Evolutionary conservation across 495 filamentous ascomycete species (phyloP).

Genomic region (Penicillium verhagenii): DNA sequence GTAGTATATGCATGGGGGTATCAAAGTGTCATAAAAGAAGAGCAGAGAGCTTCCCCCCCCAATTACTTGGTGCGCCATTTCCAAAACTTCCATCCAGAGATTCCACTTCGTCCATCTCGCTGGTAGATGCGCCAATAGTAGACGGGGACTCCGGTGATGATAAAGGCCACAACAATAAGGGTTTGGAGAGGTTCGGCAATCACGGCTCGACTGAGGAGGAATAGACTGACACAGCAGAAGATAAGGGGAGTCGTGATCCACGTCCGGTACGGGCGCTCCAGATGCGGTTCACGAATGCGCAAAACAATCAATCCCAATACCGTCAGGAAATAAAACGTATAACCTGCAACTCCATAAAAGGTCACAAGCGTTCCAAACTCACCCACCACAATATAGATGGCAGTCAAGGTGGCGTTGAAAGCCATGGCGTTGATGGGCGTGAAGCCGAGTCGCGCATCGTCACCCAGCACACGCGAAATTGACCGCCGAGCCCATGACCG

Average conservation of each 20-base stretch:
- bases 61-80: constrained; percentile 34
- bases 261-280: constrained; percentile 87
- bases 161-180: constrained; percentile 78
- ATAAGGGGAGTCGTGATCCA: constrained; percentile 98
- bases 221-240: constrained; percentile 96
- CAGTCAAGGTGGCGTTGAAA: constrained; percentile 71
- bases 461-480: constrained; percentile 57
- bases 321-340: constrained; percentile 94
- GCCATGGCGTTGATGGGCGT: constrained; percentile 89
- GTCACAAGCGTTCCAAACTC: constrained; percentile 90
- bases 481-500: constrained; percentile 58
- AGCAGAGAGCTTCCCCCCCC: background rate
- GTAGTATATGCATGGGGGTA: constrained; percentile 35
- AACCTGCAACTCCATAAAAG: constrained; percentile 96
- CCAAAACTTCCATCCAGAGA: constrained; percentile 63
- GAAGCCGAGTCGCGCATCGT: constrained; percentile 61
- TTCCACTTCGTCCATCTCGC: constrained; percentile 42
- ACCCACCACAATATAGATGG: constrained; percentile 76
- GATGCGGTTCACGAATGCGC: constrained; percentile 78
- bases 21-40: constrained; percentile 20
- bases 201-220: constrained; percentile 81
- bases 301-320: constrained; percentile 91
- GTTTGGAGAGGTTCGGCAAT: constrained; percentile 91
- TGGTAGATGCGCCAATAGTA: constrained; percentile 82
- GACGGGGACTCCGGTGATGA: constrained; percentile 77